Evolutionary conservation across 371 early-diverging fungal species (phyloP), one percentile per base, ranked within the genome.

Genomic region (Rhizopus stolonifer): DNA sequence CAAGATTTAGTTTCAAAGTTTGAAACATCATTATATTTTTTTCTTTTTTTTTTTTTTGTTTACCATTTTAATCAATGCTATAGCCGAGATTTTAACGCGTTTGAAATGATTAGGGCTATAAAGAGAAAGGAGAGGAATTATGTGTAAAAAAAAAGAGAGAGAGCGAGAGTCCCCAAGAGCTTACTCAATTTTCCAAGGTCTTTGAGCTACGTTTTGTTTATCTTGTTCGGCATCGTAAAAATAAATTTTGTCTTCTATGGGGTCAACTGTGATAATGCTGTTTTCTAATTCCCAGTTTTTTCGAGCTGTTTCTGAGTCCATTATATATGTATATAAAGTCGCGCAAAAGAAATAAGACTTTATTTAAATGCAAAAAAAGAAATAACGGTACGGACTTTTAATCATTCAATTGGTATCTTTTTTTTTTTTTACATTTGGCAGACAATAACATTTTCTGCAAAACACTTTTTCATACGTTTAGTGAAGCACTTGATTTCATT

Each of bases 21-120:
- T n/a, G n/a, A n/a, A n/a, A n/a, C n/a, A n/a, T n/a, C n/a, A n/a
- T n/a, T n/a, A n/a, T n/a, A n/a, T n/a, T n/a, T 15, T 2, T 13
- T 26, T 29, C 29, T 6, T 29, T n/a, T n/a, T n/a, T n/a, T n/a
- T n/a, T n/a, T n/a, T n/a, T n/a, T n/a, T n/a, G n/a, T n/a, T 58
- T 72, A 93, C 95, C 97, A 98, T 98, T 63, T 97, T 97, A 52
- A 98, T 91, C 54, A 97, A 71, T 3, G 99, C 99, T 21, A 95
- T 85, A 1, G 96, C 95, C 11, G 96, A 95, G 22, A 98, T 89
- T 60, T 92, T 86, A 47, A 96, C 91, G 60, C 88, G 83, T 48
- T 87, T 92, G 73, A 93, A 98, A 66, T 95, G 83, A 46, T 90
- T 81, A 29, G 92, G 92, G 61, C 95, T 93, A 77, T 11, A 29